These are phyloP conservation scores for Penicillium psychrosexuale DNA, from an alignment of 2,329 filamentous ascomycete genomes.

Conservation along the genomic window DNA sequence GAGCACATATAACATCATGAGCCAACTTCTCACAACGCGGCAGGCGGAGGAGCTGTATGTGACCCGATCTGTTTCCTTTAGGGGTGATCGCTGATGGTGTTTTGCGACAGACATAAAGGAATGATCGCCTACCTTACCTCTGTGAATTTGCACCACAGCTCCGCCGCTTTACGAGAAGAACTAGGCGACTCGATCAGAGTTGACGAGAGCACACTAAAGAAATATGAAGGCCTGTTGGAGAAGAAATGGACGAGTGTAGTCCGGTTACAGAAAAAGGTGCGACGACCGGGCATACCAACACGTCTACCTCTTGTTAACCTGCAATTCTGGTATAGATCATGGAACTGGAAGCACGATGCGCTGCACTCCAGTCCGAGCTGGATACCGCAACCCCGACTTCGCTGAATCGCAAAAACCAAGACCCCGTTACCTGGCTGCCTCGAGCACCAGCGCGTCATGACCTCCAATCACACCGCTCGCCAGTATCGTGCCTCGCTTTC, in stretches of 20 bases:
- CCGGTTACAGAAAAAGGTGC: slow-evolving; percentile 84
- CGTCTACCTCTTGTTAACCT: slow-evolving; percentile 14
- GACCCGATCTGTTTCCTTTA: slow-evolving; percentile 2
- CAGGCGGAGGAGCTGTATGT: slow-evolving; percentile 88
- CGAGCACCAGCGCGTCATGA: slow-evolving; percentile 74
- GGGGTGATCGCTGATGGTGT: slow-evolving; percentile 11
- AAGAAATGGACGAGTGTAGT: slow-evolving; percentile 99
- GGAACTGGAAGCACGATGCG: slow-evolving; percentile 78
- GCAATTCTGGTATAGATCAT: slow-evolving; percentile 64
- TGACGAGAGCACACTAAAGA: slow-evolving; percentile 79
- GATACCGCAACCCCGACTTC: slow-evolving; percentile 79
- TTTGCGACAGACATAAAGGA: slow-evolving; percentile 72
- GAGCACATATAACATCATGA: slow-evolving; percentile 53
- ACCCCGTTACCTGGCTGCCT: slow-evolving; percentile 85
- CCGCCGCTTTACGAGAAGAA: slow-evolving; percentile 71
- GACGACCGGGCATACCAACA: not conserved
- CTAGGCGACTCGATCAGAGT: slow-evolving; percentile 66
- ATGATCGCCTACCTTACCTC: slow-evolving; percentile 84
- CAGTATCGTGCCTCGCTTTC: slow-evolving; percentile 85
- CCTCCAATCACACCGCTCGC: slow-evolving; percentile 75
- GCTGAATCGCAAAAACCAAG: slow-evolving; percentile 74
- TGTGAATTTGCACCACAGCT: slow-evolving; percentile 66
- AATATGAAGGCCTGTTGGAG: slow-evolving; percentile 89
- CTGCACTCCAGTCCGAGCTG: slow-evolving; percentile 73
- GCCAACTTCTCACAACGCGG: slow-evolving; percentile 69